Base-by-base conservation (phyloP, 768 basidiomycete genomes). In the Lactifluus volemus region DNA sequence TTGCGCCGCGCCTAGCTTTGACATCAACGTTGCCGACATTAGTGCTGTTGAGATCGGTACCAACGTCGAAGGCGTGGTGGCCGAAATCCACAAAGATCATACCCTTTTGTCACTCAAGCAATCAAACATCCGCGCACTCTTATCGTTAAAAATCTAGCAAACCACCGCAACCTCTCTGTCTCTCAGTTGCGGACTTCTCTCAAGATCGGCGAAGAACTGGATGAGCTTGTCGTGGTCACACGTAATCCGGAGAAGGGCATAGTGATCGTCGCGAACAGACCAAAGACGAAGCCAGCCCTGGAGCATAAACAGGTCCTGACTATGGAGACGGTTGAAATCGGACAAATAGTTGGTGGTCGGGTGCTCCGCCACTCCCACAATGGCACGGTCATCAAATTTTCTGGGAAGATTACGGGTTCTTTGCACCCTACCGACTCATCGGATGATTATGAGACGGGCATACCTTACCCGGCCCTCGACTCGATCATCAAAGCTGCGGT, bases 71-170 rank as follows among this genome's bases (percentile, higher is more conserved):
- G 94, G 89, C 52, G 76, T 75, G 5, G 76, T 98, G n/a, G 70
- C 80, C 15, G 89, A 90, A 63, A 78, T 99, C 25, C 96, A 95
- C 75, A 86, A 88, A 67, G 85, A 92, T 60, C 92, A 98, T 67
- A 79, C 82, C 32, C 77, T 94, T 25, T 74, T 98, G 52, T 80
- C 81, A 12, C 80, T 98, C 29, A 76, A 84, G 58, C 86, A 88
- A 1, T 83, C 82, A 4, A 77, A 82, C 66, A 78, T 87, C 45
- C 84, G 84, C 42, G 93, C 91, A 0, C 79, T 98, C 29, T 74
- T 98, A n/a, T 92, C 95, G 0, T 75, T 97, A 87, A 87, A 69
- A 89, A 89, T 65, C 77, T 98, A 59, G 93, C 95, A 11, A 92
- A 91, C 65, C 83, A 87, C 65, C 83, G 89, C 39, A 78, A 75